A percentile compares a stretch with the other conserved stretches of the same genome.
Conservation (phyloP, 352 stramenopile species). For the Phytophthora pisi region DNA sequence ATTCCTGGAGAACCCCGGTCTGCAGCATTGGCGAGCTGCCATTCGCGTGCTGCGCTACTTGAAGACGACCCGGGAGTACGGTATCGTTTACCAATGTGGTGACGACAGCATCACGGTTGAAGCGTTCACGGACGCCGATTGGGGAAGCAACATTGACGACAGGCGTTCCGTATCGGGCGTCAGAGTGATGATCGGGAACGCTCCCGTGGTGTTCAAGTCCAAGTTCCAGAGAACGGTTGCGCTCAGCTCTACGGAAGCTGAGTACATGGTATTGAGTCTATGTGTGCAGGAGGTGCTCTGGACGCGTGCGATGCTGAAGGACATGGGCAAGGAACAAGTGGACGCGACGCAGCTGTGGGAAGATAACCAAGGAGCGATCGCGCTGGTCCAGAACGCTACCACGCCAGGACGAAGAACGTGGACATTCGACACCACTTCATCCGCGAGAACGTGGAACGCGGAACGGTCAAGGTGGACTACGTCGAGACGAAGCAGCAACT, state of each 20-base stretch:
- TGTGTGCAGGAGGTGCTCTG: slow-evolving; percentile 1
- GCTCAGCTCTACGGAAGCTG: slow-evolving; percentile 4
- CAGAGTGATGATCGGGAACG: slow-evolving; percentile 3
- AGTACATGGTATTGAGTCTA: slow-evolving; percentile 8
- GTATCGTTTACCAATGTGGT: neutral
- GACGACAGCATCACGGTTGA: neutral
- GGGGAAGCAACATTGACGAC: slow-evolving; percentile 5
- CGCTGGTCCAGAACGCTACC: slow-evolving; percentile 5
- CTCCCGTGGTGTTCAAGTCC: slow-evolving; percentile 4
- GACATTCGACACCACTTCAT: slow-evolving; percentile 17
- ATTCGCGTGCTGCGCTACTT: neutral
- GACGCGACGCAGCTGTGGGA: neutral
- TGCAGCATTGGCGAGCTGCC: neutral
- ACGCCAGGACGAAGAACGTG: slow-evolving; percentile 9
- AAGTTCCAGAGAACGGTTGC: slow-evolving; percentile 10
- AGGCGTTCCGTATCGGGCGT: neutral
- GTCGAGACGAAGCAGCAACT: slow-evolving; percentile 7
- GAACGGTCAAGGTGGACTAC: slow-evolving; percentile 13
- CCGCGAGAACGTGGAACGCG: slow-evolving; percentile 4
- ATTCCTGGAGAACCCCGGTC: neutral
- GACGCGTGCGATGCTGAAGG: slow-evolving; percentile 1
- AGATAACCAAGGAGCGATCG: slow-evolving; percentile 17
- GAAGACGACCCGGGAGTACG: neutral
- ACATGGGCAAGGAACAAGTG: neutral
- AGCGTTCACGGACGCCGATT: slow-evolving; percentile 1